A percentile compares a stretch with the other conserved stretches of the same genome.
Evolutionary conservation across 768 basidiomycete genomes (phyloP).

Genomic region (Phallus indusiatus): DNA sequence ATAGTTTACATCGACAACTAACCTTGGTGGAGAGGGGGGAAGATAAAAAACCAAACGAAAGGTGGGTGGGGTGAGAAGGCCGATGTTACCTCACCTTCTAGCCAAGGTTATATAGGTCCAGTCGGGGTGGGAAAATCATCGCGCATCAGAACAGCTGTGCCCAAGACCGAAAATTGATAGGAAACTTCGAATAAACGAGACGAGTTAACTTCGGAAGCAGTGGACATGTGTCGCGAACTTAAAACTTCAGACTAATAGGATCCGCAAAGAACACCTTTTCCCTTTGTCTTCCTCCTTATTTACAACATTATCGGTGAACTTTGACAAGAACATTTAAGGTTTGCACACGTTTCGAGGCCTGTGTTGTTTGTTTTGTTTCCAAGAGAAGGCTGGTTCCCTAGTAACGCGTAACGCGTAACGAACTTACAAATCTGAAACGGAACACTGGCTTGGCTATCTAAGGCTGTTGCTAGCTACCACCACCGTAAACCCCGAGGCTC

Average conservation of each 20-base stretch:
- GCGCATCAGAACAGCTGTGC: neutral
- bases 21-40: constrained; percentile 13
- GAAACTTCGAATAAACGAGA: no score
- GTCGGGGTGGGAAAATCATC: neutral
- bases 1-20: neutral
- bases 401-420: neutral
- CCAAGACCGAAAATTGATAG: neutral
- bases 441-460: no score
- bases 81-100: neutral
- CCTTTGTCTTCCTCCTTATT: neutral
- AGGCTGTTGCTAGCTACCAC: no score
- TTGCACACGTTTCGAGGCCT: neutral
- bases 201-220: no score
- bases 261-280: no score
- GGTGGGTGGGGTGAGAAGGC: neutral
- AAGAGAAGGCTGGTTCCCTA: neutral
- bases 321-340: no score
- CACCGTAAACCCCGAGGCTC: no score
- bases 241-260: no score
- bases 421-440: neutral
- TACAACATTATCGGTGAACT: neutral
- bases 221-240: no score
- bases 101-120: neutral
- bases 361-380: neutral
- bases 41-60: constrained; percentile 25